A percentile compares a stretch with the other conserved stretches of the same genome.
Conservation (phyloP, 805 yeast genomes). For the Kodamaea jinghongensis region DNA sequence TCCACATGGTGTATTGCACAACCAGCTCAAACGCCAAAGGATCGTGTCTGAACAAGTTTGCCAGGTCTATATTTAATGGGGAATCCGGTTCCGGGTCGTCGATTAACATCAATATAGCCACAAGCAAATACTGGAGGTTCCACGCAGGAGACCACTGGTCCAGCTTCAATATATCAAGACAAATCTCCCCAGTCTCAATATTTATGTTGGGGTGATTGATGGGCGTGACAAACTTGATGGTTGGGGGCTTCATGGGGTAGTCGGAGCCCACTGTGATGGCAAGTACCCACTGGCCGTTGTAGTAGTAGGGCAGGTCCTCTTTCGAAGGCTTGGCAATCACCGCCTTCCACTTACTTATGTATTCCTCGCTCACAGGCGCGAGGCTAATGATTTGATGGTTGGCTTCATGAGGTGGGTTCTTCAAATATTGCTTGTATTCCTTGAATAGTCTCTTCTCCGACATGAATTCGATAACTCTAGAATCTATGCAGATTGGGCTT, state of each 20-base stretch:
- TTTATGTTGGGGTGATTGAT: conserved; percentile 43
- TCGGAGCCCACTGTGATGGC: conserved; percentile 41
- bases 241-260: conserved; percentile 64
- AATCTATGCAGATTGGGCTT: no score
- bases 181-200: conserved; percentile 58
- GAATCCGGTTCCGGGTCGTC: conserved; percentile 69
- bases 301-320: conserved; percentile 47
- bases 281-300: conserved; percentile 51
- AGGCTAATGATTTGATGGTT: conserved; percentile 42
- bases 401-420: conserved; percentile 23
- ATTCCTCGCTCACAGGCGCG: conserved; percentile 36
- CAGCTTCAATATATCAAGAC: conserved; percentile 59
- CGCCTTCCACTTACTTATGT: conserved; percentile 50
- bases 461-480: conserved; percentile 20
- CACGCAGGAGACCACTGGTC: conserved; percentile 75
- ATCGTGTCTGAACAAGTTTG: conserved; percentile 52
- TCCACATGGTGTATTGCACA: conserved; percentile 43
- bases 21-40: conserved; percentile 37
- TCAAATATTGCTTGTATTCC: conserved; percentile 34
- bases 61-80: conserved; percentile 69
- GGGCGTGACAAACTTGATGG: conserved; percentile 44
- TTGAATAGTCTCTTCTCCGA: conserved; percentile 41
- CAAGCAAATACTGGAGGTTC: conserved; percentile 53
- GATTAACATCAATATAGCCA: conserved; percentile 56
- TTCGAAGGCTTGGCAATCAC: conserved; percentile 47